Evolutionary conservation across 78 protist genomes (phyloP).

Genomic region (Guillardia theta): DNA sequence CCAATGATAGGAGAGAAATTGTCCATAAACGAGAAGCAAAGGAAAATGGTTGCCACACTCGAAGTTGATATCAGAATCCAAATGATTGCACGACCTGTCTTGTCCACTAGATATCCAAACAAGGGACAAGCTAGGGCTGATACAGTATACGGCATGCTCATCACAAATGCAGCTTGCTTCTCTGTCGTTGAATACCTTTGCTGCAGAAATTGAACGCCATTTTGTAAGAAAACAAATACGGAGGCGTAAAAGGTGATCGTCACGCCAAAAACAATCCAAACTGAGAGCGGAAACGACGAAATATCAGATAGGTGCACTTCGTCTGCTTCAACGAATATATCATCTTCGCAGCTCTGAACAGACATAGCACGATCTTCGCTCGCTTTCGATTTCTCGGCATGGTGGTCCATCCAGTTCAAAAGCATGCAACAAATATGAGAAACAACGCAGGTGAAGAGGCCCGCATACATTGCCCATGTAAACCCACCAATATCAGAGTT

Average conservation of each 20-base stretch:
- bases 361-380: no score
- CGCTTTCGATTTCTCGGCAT: neutral
- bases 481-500: neutral
- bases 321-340: neutral
- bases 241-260: slow-evolving; percentile 34
- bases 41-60: no score
- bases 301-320: neutral
- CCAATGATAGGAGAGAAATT: neutral
- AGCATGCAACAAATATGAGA: neutral
- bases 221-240: slow-evolving; percentile 21
- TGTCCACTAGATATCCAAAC: neutral
- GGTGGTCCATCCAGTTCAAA: neutral
- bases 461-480: neutral
- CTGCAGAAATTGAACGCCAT: slow-evolving; percentile 23
- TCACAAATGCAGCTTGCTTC: neutral
- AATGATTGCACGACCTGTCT: neutral
- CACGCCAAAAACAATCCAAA: slow-evolving; percentile 40
- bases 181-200: neutral
- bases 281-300: neutral
- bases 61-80: neutral
- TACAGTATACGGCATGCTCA: neutral
- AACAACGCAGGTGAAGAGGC: neutral
- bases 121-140: slow-evolving; percentile 21
- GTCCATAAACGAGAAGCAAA: neutral
- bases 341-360: neutral